Percentiles rank a stretch among this genome's conserved stretches.
These are phyloP conservation scores for Arthrobotrys sinensis DNA, from an alignment of 2,329 filamentous ascomycete genomes.

Conservation along the genomic window DNA sequence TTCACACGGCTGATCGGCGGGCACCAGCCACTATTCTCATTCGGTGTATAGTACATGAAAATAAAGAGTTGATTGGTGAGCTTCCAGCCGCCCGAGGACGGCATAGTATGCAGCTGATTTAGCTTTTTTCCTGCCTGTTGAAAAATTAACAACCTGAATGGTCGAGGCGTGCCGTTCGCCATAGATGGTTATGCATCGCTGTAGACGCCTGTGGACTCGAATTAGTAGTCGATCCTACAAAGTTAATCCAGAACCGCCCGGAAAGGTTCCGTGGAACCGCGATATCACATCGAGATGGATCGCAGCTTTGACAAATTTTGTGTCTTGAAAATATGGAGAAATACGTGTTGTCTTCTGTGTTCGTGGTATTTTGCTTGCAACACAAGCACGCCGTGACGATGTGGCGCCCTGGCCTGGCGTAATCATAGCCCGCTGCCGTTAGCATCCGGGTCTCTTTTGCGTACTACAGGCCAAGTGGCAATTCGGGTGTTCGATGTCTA, in stretches of 20 bases:
- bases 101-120: slow-evolving; percentile 12
- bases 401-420: slow-evolving; percentile 1
- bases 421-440: background rate
- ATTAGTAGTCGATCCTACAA: slow-evolving; percentile 16
- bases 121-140: slow-evolving; percentile 8
- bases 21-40: slow-evolving; percentile 19
- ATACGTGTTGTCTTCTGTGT: slow-evolving; percentile 9
- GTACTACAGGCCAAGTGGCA: too few species aligned
- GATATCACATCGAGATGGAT: slow-evolving; percentile 5
- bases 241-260: slow-evolving; percentile 24
- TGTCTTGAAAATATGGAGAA: slow-evolving; percentile 5
- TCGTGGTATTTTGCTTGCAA: slow-evolving; percentile 17
- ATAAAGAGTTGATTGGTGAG: slow-evolving; percentile 42
- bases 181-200: slow-evolving; percentile 22
- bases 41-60: slow-evolving; percentile 9
- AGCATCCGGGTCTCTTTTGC: too few species aligned
- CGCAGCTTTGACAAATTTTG: background rate
- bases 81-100: slow-evolving; percentile 27
- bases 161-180: slow-evolving; percentile 25
- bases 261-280: slow-evolving; percentile 19
- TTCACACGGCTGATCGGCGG: slow-evolving; percentile 52
- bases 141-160: slow-evolving; percentile 4
- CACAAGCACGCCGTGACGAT: background rate
- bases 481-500: too few species aligned
- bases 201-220: slow-evolving; percentile 20